These are phyloP conservation scores for Streptanthus diversifolius DNA, from an alignment of 345 rosid species.

Conservation along the genomic window DNA sequence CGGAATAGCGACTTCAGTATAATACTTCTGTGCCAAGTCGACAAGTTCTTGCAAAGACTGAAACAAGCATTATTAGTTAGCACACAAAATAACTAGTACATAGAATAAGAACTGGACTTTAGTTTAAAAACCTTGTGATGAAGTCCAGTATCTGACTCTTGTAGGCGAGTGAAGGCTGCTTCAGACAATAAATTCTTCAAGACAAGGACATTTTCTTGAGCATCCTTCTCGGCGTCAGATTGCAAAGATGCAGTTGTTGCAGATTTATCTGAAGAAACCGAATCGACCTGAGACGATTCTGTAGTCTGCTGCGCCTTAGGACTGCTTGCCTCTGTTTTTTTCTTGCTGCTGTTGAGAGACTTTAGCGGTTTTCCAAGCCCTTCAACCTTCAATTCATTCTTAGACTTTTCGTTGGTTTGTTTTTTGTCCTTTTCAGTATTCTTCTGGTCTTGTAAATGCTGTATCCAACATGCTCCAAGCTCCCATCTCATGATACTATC, in stretches of 20 bases:
- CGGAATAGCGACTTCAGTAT: slow-evolving; percentile 87
- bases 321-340: slow-evolving; percentile 51
- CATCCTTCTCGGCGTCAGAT: slow-evolving; percentile 48
- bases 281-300: slow-evolving; percentile 39
- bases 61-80: slow-evolving; percentile 35
- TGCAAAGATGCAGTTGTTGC: slow-evolving; percentile 40
- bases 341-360: slow-evolving; percentile 75
- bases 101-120: slow-evolving; percentile 9
- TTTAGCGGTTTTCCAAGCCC: slow-evolving; percentile 94
- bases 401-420: slow-evolving; percentile 54
- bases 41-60: slow-evolving; percentile 83
- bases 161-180: slow-evolving; percentile 69
- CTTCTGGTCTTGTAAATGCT: slow-evolving; percentile 90
- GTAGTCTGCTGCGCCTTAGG: slow-evolving; percentile 40
- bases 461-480: slow-evolving; percentile 99
- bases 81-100: slow-evolving; percentile 10
- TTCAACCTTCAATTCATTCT: slow-evolving; percentile 88
- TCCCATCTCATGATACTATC: slow-evolving; percentile 89
- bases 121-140: slow-evolving; percentile 62
- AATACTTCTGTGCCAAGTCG: slow-evolving; percentile 77
- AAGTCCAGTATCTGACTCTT: slow-evolving; percentile 91
- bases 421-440: slow-evolving; percentile 85
- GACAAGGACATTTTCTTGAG: slow-evolving; percentile 52
- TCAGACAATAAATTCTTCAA: slow-evolving; percentile 64
- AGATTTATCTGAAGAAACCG: slow-evolving; percentile 39